Evolutionary conservation across 345 rosid species (phyloP).

Genomic region (Gossypium herbaceum): DNA sequence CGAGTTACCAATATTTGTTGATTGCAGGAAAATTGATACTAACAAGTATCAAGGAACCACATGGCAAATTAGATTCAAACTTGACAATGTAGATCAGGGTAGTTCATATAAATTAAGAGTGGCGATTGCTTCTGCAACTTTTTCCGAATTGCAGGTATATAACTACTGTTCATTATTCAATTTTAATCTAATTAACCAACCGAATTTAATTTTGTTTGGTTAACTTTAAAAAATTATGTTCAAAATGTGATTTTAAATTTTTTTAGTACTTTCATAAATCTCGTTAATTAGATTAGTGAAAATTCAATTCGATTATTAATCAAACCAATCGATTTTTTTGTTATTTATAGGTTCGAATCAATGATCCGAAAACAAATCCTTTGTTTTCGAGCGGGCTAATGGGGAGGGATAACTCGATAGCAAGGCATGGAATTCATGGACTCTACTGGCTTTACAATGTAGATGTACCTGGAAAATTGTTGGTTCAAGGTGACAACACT

Average conservation of each 20-base stretch:
- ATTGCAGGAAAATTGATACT: conserved; percentile 41
- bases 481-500: conserved; percentile 56
- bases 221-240: not conserved
- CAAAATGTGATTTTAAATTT: no score
- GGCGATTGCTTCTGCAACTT: conserved; percentile 74
- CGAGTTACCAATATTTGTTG: no score
- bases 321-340: no score
- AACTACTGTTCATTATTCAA: not conserved
- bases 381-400: conserved; percentile 63
- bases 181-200: not conserved
- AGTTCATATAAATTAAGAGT: conserved; percentile 48
- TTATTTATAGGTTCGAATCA: conserved; percentile 48
- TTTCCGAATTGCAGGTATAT: conserved; percentile 64
- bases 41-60: conserved; percentile 49
- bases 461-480: conserved; percentile 41
- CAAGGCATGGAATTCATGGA: conserved; percentile 94
- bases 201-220: no score
- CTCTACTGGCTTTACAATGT: conserved; percentile 64
- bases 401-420: conserved; percentile 81
- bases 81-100: conserved; percentile 32
- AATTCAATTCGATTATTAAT: no score
- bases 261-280: no score
- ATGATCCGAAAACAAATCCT: conserved; percentile 40
- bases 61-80: conserved; percentile 70
- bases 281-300: no score